These are phyloP conservation scores for Trichoderma erinaceum DNA, from an alignment of 495 filamentous ascomycete genomes.

Conservation along the genomic window DNA sequence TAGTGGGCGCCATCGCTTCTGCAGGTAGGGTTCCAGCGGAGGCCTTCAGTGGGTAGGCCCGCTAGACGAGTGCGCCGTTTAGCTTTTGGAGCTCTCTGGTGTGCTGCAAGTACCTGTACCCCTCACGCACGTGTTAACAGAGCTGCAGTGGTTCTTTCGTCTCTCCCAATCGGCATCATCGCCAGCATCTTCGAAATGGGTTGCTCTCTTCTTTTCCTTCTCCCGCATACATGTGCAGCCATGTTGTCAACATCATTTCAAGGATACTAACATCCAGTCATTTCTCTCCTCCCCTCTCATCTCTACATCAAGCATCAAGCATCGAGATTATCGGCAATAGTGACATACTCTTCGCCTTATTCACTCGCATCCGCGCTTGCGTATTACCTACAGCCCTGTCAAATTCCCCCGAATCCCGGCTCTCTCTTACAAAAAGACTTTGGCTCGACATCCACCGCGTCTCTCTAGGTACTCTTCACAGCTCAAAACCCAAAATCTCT, in stretches of 20 bases:
- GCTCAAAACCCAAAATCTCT: not conserved
- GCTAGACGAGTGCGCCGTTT: not conserved
- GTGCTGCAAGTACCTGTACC: too few species aligned
- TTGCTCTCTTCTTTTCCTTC: not conserved
- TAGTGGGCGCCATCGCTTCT: not conserved
- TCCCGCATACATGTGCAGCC: not conserved
- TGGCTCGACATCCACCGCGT: conserved; percentile 1
- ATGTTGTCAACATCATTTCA: too few species aligned
- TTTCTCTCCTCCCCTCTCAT: too few species aligned
- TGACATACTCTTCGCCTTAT: not conserved
- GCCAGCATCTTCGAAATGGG: too few species aligned
- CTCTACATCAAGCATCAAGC: too few species aligned
- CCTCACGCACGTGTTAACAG: not conserved
- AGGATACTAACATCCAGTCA: too few species aligned
- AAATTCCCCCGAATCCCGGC: conserved; percentile 1
- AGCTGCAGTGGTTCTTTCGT: not conserved
- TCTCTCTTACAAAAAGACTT: not conserved
- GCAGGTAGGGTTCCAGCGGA: not conserved
- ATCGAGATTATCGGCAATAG: too few species aligned
- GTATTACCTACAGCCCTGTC: not conserved
- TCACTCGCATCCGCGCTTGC: not conserved
- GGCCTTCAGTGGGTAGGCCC: not conserved
- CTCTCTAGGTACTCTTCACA: too few species aligned
- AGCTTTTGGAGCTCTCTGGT: not conserved
- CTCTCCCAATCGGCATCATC: too few species aligned